Evolutionary conservation across 768 basidiomycete genomes (phyloP).

Genomic region (Termitomyces sp.): DNA sequence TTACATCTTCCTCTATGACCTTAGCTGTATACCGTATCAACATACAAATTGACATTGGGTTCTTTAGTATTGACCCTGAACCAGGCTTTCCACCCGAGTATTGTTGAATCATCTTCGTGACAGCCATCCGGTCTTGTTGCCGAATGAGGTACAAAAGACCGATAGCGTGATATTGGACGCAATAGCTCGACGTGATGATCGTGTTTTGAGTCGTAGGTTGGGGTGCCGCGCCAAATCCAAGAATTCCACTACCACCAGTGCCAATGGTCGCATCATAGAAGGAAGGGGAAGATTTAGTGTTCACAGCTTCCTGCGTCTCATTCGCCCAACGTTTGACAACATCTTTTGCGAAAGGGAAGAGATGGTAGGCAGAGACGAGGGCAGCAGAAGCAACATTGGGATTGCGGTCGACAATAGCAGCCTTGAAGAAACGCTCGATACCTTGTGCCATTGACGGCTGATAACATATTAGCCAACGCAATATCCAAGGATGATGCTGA

Average conservation of each 20-base stretch:
- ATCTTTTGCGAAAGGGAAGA: slow-evolving; percentile 89
- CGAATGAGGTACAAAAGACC: slow-evolving; percentile 92
- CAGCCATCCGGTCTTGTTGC: slow-evolving; percentile 97
- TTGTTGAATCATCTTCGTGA: slow-evolving; percentile 99
- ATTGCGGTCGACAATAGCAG: slow-evolving; percentile 95
- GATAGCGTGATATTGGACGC: slow-evolving; percentile 95
- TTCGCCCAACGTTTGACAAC: slow-evolving; percentile 99
- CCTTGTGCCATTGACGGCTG: slow-evolving; percentile 99
- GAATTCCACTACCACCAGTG: slow-evolving; percentile 43
- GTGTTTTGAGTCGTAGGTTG: slow-evolving; percentile 61
- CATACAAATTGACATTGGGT: slow-evolving; percentile 98
- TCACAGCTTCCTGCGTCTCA: slow-evolving; percentile 95
- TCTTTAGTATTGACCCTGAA: slow-evolving; percentile 80
- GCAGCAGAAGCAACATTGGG: slow-evolving; percentile 95
- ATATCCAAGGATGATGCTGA: slow-evolving; percentile 15
- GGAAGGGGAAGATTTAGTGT: slow-evolving; percentile 70
- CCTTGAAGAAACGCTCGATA: slow-evolving; percentile 98
- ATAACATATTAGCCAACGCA: slow-evolving; percentile 8
- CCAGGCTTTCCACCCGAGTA: slow-evolving; percentile 86
- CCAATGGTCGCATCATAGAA: slow-evolving; percentile 51
- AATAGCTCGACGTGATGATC: slow-evolving; percentile 83
- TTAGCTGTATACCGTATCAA: slow-evolving; percentile 97
- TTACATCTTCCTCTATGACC: slow-evolving; percentile 97
- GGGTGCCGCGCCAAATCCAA: slow-evolving; percentile 65
- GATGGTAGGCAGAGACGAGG: slow-evolving; percentile 94